A percentile compares a stretch with the other conserved stretches of the same genome.
Evolutionary conservation across 2,329 filamentous ascomycete species (phyloP).

Genomic region (Alternaria novae-zelandiae): DNA sequence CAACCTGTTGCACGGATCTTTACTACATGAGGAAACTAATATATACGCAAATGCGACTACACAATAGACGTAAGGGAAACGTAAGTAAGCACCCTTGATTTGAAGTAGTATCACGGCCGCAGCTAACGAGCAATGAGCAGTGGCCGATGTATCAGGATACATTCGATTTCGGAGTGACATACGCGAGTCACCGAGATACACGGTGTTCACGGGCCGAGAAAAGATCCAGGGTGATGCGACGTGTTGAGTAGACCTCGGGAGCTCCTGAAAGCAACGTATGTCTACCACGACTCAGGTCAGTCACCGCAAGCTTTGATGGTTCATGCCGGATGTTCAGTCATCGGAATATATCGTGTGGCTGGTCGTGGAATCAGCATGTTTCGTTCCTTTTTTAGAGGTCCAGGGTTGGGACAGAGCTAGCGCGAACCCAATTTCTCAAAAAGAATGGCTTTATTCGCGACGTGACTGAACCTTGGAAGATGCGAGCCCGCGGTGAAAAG

Average conservation of each 20-base stretch:
- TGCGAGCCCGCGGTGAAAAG: background rate
- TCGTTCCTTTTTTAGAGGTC: background rate
- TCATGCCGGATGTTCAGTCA: background rate
- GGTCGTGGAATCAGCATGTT: background rate
- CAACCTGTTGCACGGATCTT: background rate
- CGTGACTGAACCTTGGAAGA: background rate
- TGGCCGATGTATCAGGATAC: background rate
- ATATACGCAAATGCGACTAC: background rate
- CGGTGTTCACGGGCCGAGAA: conserved; percentile 1
- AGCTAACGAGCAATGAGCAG: background rate
- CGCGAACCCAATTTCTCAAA: conserved; percentile 6
- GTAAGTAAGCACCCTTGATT: background rate
- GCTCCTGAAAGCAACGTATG: background rate
- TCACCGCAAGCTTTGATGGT: background rate
- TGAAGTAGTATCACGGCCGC: background rate
- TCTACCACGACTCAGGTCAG: conserved; percentile 3
- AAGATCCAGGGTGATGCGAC: conserved; percentile 2
- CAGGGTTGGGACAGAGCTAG: background rate
- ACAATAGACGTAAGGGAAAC: background rate
- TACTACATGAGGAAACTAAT: background rate
- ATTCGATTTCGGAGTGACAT: background rate
- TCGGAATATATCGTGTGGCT: background rate
- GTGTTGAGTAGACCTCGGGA: background rate
- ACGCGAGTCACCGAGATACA: conserved; percentile 2
- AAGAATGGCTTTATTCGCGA: background rate